phyloP scores from a whole-genome alignment of 1,139 yeast species.

The Petasospora fabianii region DNA sequence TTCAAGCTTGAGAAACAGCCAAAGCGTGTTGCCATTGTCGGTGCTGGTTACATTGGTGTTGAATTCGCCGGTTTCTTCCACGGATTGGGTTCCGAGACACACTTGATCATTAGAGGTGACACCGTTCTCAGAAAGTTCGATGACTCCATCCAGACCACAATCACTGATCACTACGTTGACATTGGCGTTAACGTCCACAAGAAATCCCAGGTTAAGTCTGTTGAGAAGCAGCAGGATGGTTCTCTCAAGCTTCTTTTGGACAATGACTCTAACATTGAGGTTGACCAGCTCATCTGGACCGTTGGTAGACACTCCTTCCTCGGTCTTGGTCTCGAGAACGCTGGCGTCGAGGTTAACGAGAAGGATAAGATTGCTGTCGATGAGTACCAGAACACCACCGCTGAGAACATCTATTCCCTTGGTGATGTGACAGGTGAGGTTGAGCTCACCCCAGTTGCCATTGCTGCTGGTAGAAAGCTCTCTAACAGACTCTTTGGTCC shows the following conservation, averaged over 20 bases:
- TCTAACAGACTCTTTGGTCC: constrained; percentile 91
- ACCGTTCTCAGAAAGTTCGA: constrained; percentile 88
- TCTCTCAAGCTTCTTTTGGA: constrained; percentile 58
- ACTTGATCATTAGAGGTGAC: constrained; percentile 84
- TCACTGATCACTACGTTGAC: constrained; percentile 75
- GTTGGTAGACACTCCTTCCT: constrained; percentile 81
- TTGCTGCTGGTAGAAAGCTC: constrained; percentile 95
- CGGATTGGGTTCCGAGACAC: constrained; percentile 84
- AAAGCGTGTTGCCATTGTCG: constrained; percentile 87
- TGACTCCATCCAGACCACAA: constrained; percentile 67
- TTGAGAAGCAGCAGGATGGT: constrained; percentile 58
- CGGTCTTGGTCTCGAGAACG: constrained; percentile 71
- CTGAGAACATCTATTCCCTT: constrained; percentile 70
- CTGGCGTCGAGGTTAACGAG: constrained; percentile 63
- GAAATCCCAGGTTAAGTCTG: constrained; percentile 50
- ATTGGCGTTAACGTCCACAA: constrained; percentile 82
- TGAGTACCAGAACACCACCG: constrained; percentile 80
- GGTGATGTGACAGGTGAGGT: constrained; percentile 93
- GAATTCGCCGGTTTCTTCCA: constrained; percentile 94
- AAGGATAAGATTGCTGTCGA: constrained; percentile 66
- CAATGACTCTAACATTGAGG: constrained; percentile 54
- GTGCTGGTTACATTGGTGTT: constrained; percentile 97
- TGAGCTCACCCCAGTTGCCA: constrained; percentile 96
- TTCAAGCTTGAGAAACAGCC: constrained; percentile 81
- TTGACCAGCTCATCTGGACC: constrained; percentile 88